Percentiles rank a stretch among this genome's conserved stretches.
Conservation (phyloP, 352 stramenopile species). For the Phytophthora pini region DNA sequence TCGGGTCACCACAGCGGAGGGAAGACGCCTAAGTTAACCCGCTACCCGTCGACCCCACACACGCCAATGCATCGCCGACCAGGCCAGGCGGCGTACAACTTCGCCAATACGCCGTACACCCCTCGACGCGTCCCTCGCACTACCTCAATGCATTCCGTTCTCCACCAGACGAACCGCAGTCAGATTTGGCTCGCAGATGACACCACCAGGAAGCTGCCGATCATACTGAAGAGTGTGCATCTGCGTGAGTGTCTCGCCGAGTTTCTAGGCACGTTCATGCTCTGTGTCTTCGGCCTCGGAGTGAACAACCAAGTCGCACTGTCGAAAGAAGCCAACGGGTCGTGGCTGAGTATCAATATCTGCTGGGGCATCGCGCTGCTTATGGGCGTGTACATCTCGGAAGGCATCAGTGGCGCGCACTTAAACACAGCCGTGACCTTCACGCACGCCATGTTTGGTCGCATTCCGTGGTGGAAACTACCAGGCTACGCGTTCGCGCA, state of each 20-base stretch:
- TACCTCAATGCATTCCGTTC: constrained; percentile 24
- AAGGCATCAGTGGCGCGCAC: constrained; percentile 57
- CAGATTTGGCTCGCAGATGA: constrained; percentile 32
- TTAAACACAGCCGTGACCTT: constrained; percentile 63
- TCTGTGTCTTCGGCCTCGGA: constrained; percentile 55
- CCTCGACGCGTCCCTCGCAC: constrained; percentile 19
- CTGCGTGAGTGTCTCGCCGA: constrained; percentile 59
- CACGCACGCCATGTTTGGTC: constrained; percentile 52
- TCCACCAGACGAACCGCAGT: constrained; percentile 44
- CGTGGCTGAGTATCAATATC: constrained; percentile 70
- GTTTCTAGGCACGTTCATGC: constrained; percentile 59
- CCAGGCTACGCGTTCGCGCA: constrained; percentile 48
- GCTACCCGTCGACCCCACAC: constrained; percentile 22
- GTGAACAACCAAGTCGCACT: constrained; percentile 64
- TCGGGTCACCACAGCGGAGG: constrained; percentile 18
- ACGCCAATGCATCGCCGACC: constrained; percentile 26
- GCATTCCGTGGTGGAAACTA: constrained; percentile 55
- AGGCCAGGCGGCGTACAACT: constrained; percentile 23
- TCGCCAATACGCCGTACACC: constrained; percentile 35
- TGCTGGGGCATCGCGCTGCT: constrained; percentile 70
- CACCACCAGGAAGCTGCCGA: constrained; percentile 26
- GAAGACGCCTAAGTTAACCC: constrained; percentile 22
- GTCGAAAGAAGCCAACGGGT: constrained; percentile 49
- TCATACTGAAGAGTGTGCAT: constrained; percentile 40
- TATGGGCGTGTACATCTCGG: constrained; percentile 53